Percentiles rank a stretch among this genome's conserved stretches.
Evolutionary conservation across 225 moss, liverwort and hornwort species (phyloP).

Genomic region (Physcomitrellopsis africana): DNA sequence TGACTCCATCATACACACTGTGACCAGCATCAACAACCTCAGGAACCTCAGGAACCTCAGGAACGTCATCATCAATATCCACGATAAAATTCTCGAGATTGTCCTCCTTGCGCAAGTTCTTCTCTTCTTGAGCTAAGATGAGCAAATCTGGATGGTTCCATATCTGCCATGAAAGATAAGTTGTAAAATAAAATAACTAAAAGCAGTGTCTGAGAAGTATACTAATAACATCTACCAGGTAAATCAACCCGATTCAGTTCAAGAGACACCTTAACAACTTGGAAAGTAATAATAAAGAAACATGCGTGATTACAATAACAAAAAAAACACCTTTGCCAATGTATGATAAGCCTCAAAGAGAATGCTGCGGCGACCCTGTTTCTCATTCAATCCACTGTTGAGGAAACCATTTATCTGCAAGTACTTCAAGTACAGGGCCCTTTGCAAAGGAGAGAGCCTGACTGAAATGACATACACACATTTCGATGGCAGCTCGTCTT

Average conservation of each 20-base stretch:
- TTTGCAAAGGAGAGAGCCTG: constrained; percentile 79
- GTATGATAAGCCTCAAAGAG: constrained; percentile 90
- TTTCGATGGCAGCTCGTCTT: constrained; percentile 92
- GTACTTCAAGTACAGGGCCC: constrained; percentile 72
- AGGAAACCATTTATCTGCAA: constrained; percentile 70
- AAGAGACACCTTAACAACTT: constrained; percentile 27
- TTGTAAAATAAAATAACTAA: neutral
- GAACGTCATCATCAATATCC: constrained; percentile 88
- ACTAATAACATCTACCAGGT: neutral
- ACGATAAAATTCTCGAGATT: constrained; percentile 63
- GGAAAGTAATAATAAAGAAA: constrained; percentile 8
- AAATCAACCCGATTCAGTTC: neutral
- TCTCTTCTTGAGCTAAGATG: constrained; percentile 73
- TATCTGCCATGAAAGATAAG: constrained; percentile 49
- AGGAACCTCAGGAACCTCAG: constrained; percentile 53
- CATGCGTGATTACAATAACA: constrained; percentile 2
- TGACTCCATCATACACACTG: constrained; percentile 32
- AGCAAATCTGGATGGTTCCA: constrained; percentile 99
- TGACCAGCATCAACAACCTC: constrained; percentile 40
- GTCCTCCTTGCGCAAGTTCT: constrained; percentile 65
- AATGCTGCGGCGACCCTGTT: constrained; percentile 42
- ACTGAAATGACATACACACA: constrained; percentile 94
- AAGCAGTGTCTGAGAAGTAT: neutral
- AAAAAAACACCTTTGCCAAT: constrained; percentile 64
- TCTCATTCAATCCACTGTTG: constrained; percentile 42